A percentile compares a stretch with the other conserved stretches of the same genome.
phyloP scores from a whole-genome alignment of 371 early-diverging fungal species.

The Parasitella parasitica region DNA sequence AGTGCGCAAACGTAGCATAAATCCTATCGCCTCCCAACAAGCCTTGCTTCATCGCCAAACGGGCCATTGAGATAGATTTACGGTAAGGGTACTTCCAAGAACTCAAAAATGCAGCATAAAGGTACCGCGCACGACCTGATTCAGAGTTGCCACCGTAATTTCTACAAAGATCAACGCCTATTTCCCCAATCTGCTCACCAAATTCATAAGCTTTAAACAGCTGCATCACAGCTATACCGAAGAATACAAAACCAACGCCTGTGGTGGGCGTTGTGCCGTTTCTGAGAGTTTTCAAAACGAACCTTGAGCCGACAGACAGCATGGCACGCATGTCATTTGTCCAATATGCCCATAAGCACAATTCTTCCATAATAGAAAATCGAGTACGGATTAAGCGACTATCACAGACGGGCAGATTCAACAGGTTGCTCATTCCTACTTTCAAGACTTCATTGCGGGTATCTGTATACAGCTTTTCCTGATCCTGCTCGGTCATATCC shows the following conservation, averaged over 20 bases:
- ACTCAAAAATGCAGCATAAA: slow-evolving; percentile 39
- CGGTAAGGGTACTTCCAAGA: slow-evolving; percentile 45
- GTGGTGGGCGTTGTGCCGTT: slow-evolving; percentile 42
- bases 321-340: slow-evolving; percentile 35
- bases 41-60: slow-evolving; percentile 40
- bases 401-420: slow-evolving; percentile 38
- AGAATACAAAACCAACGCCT: slow-evolving; percentile 47
- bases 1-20: slow-evolving; percentile 42
- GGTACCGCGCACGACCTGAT: slow-evolving; percentile 34
- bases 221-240: slow-evolving; percentile 44
- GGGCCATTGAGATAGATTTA: slow-evolving; percentile 34
- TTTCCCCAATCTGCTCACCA: slow-evolving; percentile 41
- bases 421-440: slow-evolving; percentile 33
- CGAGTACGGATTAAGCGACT: slow-evolving; percentile 40
- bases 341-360: slow-evolving; percentile 47
- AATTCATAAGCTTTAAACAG: slow-evolving; percentile 44
- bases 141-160: slow-evolving; percentile 45
- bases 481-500: slow-evolving; percentile 22
- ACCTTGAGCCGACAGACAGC: slow-evolving; percentile 29
- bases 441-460: slow-evolving; percentile 32
- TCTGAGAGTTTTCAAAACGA: slow-evolving; percentile 37
- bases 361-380: slow-evolving; percentile 42
- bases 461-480: slow-evolving; percentile 25
- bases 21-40: slow-evolving; percentile 44
- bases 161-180: slow-evolving; percentile 41